Evolutionary conservation across 2,329 filamentous ascomycete genomes (phyloP).

Genomic region (Exophiala aquamarina): DNA sequence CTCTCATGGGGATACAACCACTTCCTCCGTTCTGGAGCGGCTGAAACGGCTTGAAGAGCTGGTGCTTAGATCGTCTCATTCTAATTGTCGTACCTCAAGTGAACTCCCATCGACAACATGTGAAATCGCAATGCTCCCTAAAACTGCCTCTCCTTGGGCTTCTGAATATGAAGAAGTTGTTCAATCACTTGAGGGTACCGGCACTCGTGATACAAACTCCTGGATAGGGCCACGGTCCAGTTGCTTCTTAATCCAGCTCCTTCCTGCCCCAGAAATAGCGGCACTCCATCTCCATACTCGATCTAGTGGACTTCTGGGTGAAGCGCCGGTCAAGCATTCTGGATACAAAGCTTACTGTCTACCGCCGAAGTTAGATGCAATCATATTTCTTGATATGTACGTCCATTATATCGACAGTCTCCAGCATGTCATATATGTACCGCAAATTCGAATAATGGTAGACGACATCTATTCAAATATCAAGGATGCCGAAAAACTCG

Average conservation of each 20-base stretch:
- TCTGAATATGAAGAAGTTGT: constrained; percentile 21
- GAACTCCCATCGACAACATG: background rate
- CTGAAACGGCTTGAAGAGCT: constrained; percentile 26
- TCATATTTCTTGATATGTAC: constrained; percentile 35
- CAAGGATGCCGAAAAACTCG: constrained; percentile 21
- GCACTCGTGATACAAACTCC: constrained; percentile 1
- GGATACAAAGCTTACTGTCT: constrained; percentile 23
- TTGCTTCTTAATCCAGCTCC: constrained; percentile 10
- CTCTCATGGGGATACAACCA: constrained; percentile 3
- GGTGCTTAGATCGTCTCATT: constrained; percentile 12
- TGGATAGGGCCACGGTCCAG: background rate
- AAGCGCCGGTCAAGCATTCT: background rate
- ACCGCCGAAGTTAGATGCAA: constrained; percentile 33
- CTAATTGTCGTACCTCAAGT: background rate
- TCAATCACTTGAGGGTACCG: constrained; percentile 15
- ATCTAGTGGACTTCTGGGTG: background rate
- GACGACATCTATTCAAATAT: constrained; percentile 33
- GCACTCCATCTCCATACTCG: too few species aligned
- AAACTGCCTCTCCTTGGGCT: constrained; percentile 11
- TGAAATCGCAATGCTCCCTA: constrained; percentile 1
- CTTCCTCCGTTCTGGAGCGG: constrained; percentile 21
- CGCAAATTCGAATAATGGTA: constrained; percentile 30
- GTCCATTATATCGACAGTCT: constrained; percentile 35
- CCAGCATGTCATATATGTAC: constrained; percentile 38
- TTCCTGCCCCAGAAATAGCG: constrained; percentile 8